Evolutionary conservation across 805 yeast species (phyloP).

Genomic region (Phaffomyces opuntiae): DNA sequence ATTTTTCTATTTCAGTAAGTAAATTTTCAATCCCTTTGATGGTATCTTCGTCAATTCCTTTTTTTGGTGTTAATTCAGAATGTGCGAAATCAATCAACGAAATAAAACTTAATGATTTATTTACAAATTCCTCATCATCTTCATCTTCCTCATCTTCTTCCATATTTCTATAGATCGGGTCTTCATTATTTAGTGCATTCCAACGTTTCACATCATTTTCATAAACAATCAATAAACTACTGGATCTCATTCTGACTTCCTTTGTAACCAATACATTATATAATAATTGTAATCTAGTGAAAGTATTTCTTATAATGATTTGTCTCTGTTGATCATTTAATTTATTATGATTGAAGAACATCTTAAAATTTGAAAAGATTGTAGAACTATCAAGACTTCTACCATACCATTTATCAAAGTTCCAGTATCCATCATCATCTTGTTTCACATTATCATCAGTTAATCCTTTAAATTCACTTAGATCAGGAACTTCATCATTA

Average conservation of each 20-base stretch:
- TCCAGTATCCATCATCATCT: conserved; percentile 36
- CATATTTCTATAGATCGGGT: conserved; percentile 31
- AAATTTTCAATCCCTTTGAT: conserved; percentile 65
- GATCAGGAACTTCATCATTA: conserved; percentile 14
- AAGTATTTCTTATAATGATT: conserved; percentile 38
- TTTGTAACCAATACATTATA: conserved; percentile 55
- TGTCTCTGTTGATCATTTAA: conserved; percentile 27
- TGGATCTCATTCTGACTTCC: conserved; percentile 62
- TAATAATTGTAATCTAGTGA: conserved; percentile 56
- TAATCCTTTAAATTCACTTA: conserved; percentile 4
- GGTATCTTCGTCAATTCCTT: conserved; percentile 67
- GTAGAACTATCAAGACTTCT: conserved; percentile 41
- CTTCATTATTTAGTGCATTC: conserved; percentile 35
- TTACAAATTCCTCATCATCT: conserved; percentile 28
- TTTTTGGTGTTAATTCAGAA: conserved; percentile 52
- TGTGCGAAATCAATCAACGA: conserved; percentile 90
- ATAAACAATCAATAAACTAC: conserved; percentile 65
- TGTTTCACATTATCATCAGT: conserved; percentile 9
- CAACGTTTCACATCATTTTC: conserved; percentile 62
- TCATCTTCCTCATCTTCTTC: conserved; percentile 28
- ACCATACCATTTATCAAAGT: conserved; percentile 67
- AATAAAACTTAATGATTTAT: conserved; percentile 43
- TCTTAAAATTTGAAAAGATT: conserved; percentile 37
- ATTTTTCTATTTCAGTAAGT: conserved; percentile 33
- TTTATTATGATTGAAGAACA: conserved; percentile 36